Evolutionary conservation across 2,329 filamentous ascomycete species (phyloP).

Genomic region (Hypoxylon sp.): DNA sequence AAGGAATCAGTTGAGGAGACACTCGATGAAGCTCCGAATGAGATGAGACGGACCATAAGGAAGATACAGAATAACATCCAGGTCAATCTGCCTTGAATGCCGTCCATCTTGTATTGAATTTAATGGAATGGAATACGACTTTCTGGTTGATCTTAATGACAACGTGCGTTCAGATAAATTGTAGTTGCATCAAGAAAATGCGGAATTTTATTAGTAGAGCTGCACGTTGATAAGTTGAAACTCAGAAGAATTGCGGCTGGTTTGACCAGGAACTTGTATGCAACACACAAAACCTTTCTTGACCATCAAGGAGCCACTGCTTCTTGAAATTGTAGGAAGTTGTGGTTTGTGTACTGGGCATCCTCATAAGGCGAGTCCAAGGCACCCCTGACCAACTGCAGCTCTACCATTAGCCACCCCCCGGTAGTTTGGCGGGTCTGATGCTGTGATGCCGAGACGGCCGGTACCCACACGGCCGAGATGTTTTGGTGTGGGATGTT

Average conservation of each 20-base stretch:
- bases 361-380: conserved; percentile 5
- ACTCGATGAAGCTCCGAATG: conserved; percentile 18
- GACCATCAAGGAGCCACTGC: conserved; percentile 41
- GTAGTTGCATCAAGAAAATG: neutral
- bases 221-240: conserved; percentile 19
- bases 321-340: conserved; percentile 46
- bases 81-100: no score
- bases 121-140: neutral
- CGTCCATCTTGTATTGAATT: conserved; percentile 4
- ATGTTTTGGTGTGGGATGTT: no score
- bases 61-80: no score
- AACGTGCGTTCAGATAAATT: neutral
- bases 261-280: neutral
- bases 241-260: neutral
- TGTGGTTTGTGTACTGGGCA: neutral
- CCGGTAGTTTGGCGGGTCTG: conserved; percentile 8
- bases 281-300: conserved; percentile 1
- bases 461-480: no score
- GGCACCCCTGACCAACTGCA: conserved; percentile 5
- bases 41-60: neutral
- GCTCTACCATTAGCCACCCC: conserved; percentile 1
- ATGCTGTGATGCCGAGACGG: neutral
- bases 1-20: no score
- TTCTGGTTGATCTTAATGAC: neutral
- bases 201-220: conserved; percentile 12